Base-by-base conservation (phyloP, 2,329 filamentous ascomycete species). In the Fusarium sp. region DNA sequence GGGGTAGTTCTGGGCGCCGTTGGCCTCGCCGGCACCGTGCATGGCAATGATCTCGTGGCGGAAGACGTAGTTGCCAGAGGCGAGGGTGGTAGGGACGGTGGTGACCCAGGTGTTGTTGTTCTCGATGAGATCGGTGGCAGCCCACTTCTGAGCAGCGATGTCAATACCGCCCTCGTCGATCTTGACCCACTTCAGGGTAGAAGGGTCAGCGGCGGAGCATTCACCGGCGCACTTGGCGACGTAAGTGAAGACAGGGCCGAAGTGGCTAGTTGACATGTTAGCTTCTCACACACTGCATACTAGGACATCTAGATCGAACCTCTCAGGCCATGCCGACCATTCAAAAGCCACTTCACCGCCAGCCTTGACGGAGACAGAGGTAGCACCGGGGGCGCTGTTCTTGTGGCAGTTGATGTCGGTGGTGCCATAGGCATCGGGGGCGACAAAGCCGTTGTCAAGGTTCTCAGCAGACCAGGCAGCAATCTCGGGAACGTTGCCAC, bases 231-330 rank as follows among this genome's bases (percentile, higher is more conserved):
- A 91, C 79, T 87, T 86, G 71, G 91, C 91, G 33, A 92, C 84
- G 84, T 92, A 93, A 80, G 88, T 88, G 74, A 93, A 85, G 77
- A 93, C 88, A 25, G 91, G 91, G 1, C 88, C 85, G 33, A 84
- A 73, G 79, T 88, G 86, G 14, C 40, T 45, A 11, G 20, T 25
- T 22, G 40, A 40, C n/a, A 11, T 20, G 38, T 40, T 40, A 40
- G 38, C n/a, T 40, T 13, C n/a, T 40, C n/a, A 11, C n/a, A 20
- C 10, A 22, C 40, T 45, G 22, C 11, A 20, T 6, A 45, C 5
- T 10, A 14, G 20, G 6, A 35, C 13, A 45, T 13, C 40, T 22
- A 45, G n/a, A n/a, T 10, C 18, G 2, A 7, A 40, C 38, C 10
- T 13, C 1, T 42, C 40, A 0, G 85, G 84, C 86, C 85, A 87